A percentile compares a stretch with the other conserved stretches of the same genome.
Conservation (phyloP, 441 rosid genomes). For the Macaranga tanarius region DNA sequence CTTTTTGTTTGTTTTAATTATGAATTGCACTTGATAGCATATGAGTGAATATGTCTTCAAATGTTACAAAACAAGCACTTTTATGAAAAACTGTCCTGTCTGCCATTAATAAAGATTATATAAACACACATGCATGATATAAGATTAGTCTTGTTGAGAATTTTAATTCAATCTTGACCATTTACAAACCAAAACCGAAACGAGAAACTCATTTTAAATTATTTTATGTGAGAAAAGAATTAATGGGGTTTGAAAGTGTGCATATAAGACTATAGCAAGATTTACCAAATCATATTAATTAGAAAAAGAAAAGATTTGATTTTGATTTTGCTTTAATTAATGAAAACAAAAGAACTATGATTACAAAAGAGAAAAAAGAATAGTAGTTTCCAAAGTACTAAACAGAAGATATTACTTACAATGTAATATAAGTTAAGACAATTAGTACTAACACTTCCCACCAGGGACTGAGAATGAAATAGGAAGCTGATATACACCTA, state of each 20-base stretch:
- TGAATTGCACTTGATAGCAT: not conserved
- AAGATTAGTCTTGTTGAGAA: no score
- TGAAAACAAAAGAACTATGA: not conserved
- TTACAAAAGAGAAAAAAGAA: not conserved
- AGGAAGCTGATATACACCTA: conserved; percentile 14
- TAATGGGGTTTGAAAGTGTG: no score
- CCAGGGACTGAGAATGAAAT: conserved; percentile 6
- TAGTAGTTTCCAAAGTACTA: not conserved
- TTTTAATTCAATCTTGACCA: not conserved
- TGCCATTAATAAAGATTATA: no score
- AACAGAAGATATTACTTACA: conserved; percentile 4
- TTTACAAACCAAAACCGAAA: not conserved
- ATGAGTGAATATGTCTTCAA: not conserved
- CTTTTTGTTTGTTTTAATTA: not conserved
- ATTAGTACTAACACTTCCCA: conserved; percentile 5
- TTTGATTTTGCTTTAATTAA: conserved; percentile 10
- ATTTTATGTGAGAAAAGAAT: no score
- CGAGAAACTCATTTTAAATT: no score
- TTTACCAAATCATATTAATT: not conserved
- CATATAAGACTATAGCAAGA: not conserved
- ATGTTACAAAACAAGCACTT: not conserved
- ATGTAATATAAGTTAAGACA: not conserved
- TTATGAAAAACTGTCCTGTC: not conserved
- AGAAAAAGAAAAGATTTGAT: conserved; percentile 14
- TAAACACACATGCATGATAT: not conserved